Evolutionary conservation across 1,284 basidiomycete species (phyloP).

Genomic region (Blastosporella zonata): DNA sequence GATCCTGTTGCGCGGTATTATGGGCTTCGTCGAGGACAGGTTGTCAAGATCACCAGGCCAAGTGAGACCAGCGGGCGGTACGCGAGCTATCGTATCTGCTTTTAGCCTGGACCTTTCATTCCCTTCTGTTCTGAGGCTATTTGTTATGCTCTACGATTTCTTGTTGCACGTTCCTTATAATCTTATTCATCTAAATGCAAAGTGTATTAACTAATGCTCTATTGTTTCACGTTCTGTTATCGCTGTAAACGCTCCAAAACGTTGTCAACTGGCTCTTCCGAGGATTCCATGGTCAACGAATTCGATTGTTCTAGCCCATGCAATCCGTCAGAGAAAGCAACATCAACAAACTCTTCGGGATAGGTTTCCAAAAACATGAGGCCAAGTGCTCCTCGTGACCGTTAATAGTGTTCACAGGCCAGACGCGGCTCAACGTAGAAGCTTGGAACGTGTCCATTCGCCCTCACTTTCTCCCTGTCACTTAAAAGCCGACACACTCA

Average conservation of each 20-base stretch:
- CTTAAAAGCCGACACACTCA: constrained; percentile 8
- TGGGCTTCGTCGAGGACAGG: constrained; percentile 91
- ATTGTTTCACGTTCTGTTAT: neutral
- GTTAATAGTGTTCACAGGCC: neutral
- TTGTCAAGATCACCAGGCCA: constrained; percentile 97
- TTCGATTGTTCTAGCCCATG: constrained; percentile 3
- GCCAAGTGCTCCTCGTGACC: neutral
- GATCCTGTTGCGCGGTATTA: constrained; percentile 99
- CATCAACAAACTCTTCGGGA: neutral
- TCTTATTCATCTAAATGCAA: constrained; percentile 17
- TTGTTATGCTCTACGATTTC: constrained; percentile 13
- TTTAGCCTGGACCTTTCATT: constrained; percentile 37
- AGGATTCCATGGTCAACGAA: neutral
- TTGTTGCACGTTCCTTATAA: constrained; percentile 13
- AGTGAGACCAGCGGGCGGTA: constrained; percentile 97
- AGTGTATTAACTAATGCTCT: constrained; percentile 18
- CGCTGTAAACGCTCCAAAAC: neutral
- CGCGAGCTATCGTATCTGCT: constrained; percentile 89
- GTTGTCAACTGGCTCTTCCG: neutral
- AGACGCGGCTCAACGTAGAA: neutral
- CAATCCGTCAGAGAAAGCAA: neutral
- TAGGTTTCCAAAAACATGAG: neutral
- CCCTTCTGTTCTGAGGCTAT: constrained; percentile 7
- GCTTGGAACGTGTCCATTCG: neutral
- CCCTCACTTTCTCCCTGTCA: constrained; percentile 2